Conservation (phyloP, 768 basidiomycete genomes). For the Boletus rufocinnamomeus region DNA sequence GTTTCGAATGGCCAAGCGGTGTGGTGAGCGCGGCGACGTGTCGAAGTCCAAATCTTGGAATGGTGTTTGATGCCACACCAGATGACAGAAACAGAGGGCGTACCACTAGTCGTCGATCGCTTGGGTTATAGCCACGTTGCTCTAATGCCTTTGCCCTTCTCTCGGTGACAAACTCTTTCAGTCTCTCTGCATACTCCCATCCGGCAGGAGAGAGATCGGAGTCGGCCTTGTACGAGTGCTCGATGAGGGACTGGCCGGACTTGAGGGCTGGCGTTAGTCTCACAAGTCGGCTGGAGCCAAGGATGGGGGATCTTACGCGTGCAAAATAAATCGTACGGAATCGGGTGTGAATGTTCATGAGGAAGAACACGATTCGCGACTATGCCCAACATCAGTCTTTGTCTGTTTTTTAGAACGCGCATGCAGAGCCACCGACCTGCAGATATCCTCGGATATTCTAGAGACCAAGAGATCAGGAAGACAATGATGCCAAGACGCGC, state of each 20-base stretch:
- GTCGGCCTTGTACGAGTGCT: conserved; percentile 98
- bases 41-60: conserved; percentile 92
- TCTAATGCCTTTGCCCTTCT: conserved; percentile 76
- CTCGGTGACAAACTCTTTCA: conserved; percentile 89
- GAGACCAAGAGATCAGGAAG: neutral
- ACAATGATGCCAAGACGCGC: neutral
- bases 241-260: conserved; percentile 98
- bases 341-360: conserved; percentile 98
- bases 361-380: conserved; percentile 95
- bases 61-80: neutral
- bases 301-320: conserved; percentile 53
- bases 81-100: conserved; percentile 24
- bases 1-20: conserved; percentile 93
- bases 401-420: neutral
- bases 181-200: conserved; percentile 89
- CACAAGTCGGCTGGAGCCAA: neutral
- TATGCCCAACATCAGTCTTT: conserved; percentile 36
- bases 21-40: conserved; percentile 88
- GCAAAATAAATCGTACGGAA: conserved; percentile 96
- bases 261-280: conserved; percentile 32
- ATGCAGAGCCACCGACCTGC: conserved; percentile 51
- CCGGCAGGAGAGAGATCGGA: conserved; percentile 94
- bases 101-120: conserved; percentile 67
- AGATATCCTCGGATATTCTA: conserved; percentile 88
- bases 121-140: conserved; percentile 63